Evolutionary conservation across 1,284 basidiomycete species (phyloP), one percentile per base, ranked within the genome.

Genomic region (Pulveroboletus sp.): DNA sequence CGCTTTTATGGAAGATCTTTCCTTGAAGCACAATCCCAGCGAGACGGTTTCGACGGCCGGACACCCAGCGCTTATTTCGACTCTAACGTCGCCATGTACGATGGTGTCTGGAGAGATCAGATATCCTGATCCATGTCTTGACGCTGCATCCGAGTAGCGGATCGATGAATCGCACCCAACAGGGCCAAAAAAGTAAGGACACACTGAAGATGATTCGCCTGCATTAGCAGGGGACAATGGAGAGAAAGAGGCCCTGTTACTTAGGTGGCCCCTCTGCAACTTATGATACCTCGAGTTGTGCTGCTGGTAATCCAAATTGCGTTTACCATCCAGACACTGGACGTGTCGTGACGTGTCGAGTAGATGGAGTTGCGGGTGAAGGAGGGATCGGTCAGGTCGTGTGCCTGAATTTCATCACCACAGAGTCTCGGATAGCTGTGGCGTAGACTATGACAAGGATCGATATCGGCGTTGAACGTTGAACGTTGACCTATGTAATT

Each of bases 1-100:
- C 7, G 52, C 48, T 46, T 66, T 65, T 26, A 59, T 10, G 24
- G 69, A 58, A 2, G 60, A 56, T 22, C 65, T 26, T 44, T 67
- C 67, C 39, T 67, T 69, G 65, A 65, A 49, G n/a, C 65, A 54
- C 4, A 69, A n/a, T 11, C 65, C 66, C 28, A 66, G 28, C 12
- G 28, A 44, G 26, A 57, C 43, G 9, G 14, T 10, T 14, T 60
- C 45, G 39, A 65, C 17, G 3, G 43, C 22, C 22, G 65, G 62
- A 36, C 65, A 67, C 22, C n/a, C 62, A 0, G 52, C 53, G 29
- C 56, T 67, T 51, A 67, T 55, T 49, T 56, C 65, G 39, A 69
- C 47, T 39, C 58, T 59, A 1, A 54, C 51, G 15, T 65, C 65
- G 7, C 63, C 65, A 2, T 45, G 40, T n/a, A 67, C 22, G 28